phyloP scores from a whole-genome alignment of 306 rosid genomes.

The Castanea crenata region DNA sequence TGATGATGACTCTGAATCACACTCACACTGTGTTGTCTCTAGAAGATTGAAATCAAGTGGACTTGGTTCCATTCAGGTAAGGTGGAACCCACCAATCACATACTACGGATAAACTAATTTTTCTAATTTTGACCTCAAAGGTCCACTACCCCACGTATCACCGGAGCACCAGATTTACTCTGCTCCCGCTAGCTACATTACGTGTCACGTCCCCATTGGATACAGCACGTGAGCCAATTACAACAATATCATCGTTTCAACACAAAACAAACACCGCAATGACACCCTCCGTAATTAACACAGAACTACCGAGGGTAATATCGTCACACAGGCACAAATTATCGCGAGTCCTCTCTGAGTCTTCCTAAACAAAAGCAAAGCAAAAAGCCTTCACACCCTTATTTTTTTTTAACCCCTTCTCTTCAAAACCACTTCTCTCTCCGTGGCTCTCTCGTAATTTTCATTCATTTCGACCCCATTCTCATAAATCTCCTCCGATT shows the following conservation, averaged over 20 bases:
- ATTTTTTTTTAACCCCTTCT: slow-evolving; percentile 12
- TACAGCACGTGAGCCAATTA: slow-evolving; percentile 11
- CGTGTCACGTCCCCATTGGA: slow-evolving; percentile 28
- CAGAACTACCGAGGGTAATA: slow-evolving; percentile 21
- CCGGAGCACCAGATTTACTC: not conserved
- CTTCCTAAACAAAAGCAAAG: slow-evolving; percentile 23
- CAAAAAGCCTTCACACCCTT: not conserved
- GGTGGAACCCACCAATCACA: not conserved
- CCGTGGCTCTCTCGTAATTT: slow-evolving; percentile 24
- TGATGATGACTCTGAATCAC: no score
- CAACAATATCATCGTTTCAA: not conserved
- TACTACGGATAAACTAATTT: not conserved
- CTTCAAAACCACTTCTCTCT: slow-evolving; percentile 20
- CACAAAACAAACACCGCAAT: slow-evolving; percentile 18
- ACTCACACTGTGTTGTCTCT: not conserved
- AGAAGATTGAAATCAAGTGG: not conserved
- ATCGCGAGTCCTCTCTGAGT: slow-evolving; percentile 42
- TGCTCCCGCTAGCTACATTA: not conserved
- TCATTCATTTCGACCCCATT: slow-evolving; percentile 37
- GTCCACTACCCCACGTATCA: not conserved
- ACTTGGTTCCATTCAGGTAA: not conserved
- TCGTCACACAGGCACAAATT: slow-evolving; percentile 19
- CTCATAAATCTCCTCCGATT: not conserved
- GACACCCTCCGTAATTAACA: slow-evolving; percentile 32
- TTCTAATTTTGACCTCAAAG: not conserved